These are phyloP conservation scores for Neurospora crassa DNA, from an alignment of 2,329 filamentous ascomycete genomes.

Conservation along the genomic window DNA sequence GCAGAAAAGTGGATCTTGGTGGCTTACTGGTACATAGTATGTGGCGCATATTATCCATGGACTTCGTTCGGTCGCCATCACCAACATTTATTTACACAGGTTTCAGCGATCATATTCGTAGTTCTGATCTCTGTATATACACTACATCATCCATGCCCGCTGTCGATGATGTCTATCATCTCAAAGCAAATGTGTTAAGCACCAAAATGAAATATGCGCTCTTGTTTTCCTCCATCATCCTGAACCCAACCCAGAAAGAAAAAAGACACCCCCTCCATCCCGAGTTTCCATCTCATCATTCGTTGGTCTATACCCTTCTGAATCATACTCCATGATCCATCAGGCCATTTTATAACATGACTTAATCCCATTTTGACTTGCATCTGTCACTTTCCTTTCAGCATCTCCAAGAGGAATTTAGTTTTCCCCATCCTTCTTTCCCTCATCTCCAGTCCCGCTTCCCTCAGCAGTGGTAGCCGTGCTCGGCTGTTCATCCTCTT, in stretches of 20 bases:
- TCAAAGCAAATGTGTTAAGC: neutral
- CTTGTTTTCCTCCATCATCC: neutral
- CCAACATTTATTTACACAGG: neutral
- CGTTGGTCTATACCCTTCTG: neutral
- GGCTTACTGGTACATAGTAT: neutral
- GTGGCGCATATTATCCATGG: neutral
- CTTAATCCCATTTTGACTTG: neutral
- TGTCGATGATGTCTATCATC: neutral
- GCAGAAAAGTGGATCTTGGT: neutral
- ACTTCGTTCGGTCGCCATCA: neutral
- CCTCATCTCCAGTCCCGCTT: neutral
- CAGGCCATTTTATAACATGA: neutral
- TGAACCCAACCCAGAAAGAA: neutral
- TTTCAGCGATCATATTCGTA: neutral
- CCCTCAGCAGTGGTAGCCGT: neutral
- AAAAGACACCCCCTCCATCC: neutral
- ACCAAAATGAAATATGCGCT: neutral
- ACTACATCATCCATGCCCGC: neutral
- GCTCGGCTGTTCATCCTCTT: conserved; percentile 13
- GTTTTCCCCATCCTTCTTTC: neutral
- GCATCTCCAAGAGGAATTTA: neutral
- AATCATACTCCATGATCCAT: neutral
- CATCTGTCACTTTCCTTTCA: neutral
- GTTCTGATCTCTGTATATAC: neutral
- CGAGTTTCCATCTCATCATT: neutral